Conservation (phyloP, 805 yeast species). For the Candida manassasensis region DNA sequence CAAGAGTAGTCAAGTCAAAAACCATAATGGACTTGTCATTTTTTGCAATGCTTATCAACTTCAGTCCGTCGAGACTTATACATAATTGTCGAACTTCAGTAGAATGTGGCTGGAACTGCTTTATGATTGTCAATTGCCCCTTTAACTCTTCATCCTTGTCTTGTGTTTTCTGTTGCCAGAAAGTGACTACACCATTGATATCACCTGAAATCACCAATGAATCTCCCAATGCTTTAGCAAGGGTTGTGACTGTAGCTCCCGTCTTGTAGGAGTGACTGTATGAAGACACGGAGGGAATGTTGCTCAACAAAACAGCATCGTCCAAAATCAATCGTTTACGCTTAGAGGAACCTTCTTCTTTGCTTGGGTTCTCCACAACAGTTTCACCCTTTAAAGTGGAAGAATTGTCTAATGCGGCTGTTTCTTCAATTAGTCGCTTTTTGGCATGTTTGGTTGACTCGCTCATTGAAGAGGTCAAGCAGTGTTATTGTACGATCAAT, state of each 20-base stretch:
- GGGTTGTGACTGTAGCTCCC: conserved; percentile 11
- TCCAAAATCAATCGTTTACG: neutral
- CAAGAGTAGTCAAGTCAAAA: conserved; percentile 17
- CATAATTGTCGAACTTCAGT: conserved; percentile 12
- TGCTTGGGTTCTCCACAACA: no score
- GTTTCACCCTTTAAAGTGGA: no score
- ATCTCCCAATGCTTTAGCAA: conserved; percentile 12
- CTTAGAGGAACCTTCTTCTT: no score
- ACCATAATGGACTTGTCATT: conserved; percentile 14
- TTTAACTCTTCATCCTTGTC: conserved; percentile 6
- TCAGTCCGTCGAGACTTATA: conserved; percentile 12
- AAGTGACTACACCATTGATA: conserved; percentile 16
- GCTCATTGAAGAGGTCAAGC: no score
- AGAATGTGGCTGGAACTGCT: conserved; percentile 15
- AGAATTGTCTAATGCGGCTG: no score
- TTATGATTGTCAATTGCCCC: conserved; percentile 12
- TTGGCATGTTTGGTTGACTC: no score
- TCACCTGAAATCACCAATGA: conserved; percentile 15
- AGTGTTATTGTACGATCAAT: no score
- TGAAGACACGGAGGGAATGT: neutral
- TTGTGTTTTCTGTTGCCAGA: conserved; percentile 15
- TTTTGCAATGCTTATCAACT: conserved; percentile 16
- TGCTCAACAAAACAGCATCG: neutral
- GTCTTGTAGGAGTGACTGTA: conserved; percentile 11
- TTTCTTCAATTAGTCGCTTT: no score